Percentiles rank a stretch among this genome's conserved stretches.
These are phyloP conservation scores for Aegilops umbellulata DNA, from an alignment of 176 grass and related monocot species.

Conservation along the genomic window DNA sequence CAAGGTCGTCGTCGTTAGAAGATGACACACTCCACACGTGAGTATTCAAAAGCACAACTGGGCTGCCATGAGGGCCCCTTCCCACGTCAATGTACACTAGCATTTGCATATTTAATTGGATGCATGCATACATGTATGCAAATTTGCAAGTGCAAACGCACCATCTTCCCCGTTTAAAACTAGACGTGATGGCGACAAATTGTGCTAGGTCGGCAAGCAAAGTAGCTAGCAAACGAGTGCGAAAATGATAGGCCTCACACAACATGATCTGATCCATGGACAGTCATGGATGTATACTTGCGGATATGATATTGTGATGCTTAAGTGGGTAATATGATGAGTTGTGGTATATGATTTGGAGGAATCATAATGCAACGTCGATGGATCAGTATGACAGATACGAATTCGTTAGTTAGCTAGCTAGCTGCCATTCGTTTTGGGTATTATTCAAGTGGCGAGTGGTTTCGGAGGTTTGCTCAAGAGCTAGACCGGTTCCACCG, in stretches of 20 bases:
- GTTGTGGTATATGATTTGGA: constrained; percentile 22
- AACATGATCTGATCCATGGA: neutral
- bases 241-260: neutral
- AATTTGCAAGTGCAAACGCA: neutral
- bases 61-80: neutral
- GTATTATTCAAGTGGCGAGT: constrained; percentile 12
- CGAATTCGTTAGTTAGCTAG: constrained; percentile 6
- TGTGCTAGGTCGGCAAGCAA: constrained; percentile 48
- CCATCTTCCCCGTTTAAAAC: neutral
- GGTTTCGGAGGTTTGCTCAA: neutral
- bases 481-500: neutral
- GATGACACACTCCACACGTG: constrained; percentile 27
- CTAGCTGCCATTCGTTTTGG: constrained; percentile 5
- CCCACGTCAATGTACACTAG: neutral
- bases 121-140: neutral
- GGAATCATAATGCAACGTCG: constrained; percentile 3
- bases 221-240: constrained; percentile 20
- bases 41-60: neutral
- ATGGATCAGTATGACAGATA: constrained; percentile 11
- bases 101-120: neutral
- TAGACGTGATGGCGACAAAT: neutral
- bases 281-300: neutral
- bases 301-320: neutral
- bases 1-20: neutral
- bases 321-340: neutral